A percentile compares a stretch with the other conserved stretches of the same genome.
Conservation (phyloP, 2,329 filamentous ascomycete genomes). For the Botrytis elliptica region DNA sequence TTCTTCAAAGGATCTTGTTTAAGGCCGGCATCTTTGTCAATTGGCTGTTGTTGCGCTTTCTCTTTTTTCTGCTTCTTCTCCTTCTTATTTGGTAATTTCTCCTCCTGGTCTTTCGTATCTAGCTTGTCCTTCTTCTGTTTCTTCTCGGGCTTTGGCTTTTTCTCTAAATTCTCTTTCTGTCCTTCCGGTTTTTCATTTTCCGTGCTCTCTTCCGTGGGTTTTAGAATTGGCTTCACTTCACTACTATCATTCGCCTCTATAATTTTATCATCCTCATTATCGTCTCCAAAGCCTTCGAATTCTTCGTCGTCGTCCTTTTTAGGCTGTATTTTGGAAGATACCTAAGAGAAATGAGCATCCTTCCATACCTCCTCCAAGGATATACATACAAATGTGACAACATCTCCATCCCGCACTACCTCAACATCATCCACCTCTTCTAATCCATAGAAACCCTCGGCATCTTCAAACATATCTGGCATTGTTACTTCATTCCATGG, state of each 20-base stretch:
- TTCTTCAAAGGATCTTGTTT: slow-evolving; percentile 32
- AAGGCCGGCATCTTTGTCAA: slow-evolving; percentile 28
- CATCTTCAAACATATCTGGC: slow-evolving; percentile 78
- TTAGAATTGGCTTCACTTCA: slow-evolving; percentile 31
- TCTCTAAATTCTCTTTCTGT: background rate
- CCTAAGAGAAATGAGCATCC: slow-evolving; percentile 28
- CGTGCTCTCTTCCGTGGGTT: slow-evolving; percentile 24
- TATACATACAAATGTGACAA: slow-evolving; percentile 54
- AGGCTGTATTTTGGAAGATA: slow-evolving; percentile 32
- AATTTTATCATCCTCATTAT: slow-evolving; percentile 42
- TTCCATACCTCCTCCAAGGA: slow-evolving; percentile 17
- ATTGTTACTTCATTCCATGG: slow-evolving; percentile 61
- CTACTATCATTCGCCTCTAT: slow-evolving; percentile 36
- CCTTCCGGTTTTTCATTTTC: background rate
- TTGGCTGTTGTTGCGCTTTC: slow-evolving; percentile 33
- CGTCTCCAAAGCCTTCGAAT: slow-evolving; percentile 51
- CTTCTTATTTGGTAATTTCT: slow-evolving; percentile 29
- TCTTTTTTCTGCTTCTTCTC: slow-evolving; percentile 36
- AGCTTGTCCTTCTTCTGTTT: slow-evolving; percentile 22
- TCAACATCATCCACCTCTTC: slow-evolving; percentile 93
- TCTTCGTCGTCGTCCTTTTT: slow-evolving; percentile 52
- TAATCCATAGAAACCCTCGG: slow-evolving; percentile 89
- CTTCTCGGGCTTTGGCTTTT: slow-evolving; percentile 26
- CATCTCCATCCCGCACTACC: slow-evolving; percentile 65
- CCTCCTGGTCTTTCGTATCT: slow-evolving; percentile 30